A percentile compares a stretch with the other conserved stretches of the same genome.
phyloP scores from a whole-genome alignment of 176 grass and related monocot species.

The Avena atlantica region DNA sequence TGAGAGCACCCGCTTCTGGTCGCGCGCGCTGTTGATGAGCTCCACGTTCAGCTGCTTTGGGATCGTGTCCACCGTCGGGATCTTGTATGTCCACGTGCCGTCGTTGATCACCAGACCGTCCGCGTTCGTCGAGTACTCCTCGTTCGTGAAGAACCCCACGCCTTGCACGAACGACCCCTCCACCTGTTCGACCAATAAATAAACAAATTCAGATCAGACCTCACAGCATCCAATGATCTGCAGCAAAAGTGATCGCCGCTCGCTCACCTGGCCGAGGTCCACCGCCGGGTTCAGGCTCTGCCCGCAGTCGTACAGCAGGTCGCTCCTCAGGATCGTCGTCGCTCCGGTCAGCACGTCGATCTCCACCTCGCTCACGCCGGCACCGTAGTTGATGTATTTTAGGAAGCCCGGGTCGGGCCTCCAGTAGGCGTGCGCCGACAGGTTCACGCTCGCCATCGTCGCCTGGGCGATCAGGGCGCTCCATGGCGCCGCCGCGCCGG shows the following conservation, averaged over 20 bases:
- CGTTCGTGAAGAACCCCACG: constrained; percentile 80
- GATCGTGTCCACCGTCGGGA: constrained; percentile 81
- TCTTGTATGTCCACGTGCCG: constrained; percentile 90
- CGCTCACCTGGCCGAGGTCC: constrained; percentile 79
- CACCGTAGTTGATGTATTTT: constrained; percentile 84
- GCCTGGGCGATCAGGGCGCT: constrained; percentile 65
- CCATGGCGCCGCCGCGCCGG: constrained; percentile 57
- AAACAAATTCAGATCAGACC: neutral
- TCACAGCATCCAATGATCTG: neutral
- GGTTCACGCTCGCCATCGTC: constrained; percentile 54
- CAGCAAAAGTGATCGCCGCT: no score
- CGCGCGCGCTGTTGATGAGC: constrained; percentile 64
- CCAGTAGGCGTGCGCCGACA: constrained; percentile 67
- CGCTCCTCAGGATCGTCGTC: constrained; percentile 73
- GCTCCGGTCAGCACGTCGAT: constrained; percentile 75
- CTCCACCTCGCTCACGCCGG: constrained; percentile 77
- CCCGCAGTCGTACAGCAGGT: constrained; percentile 79
- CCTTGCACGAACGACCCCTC: constrained; percentile 84
- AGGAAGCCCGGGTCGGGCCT: constrained; percentile 50
- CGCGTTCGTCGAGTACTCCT: constrained; percentile 70
- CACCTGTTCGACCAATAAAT: constrained; percentile 21
- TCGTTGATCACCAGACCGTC: constrained; percentile 72
- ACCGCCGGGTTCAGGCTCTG: constrained; percentile 87
- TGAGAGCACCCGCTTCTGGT: constrained; percentile 73
- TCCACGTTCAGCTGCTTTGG: constrained; percentile 84